Evolutionary conservation across 2,329 filamentous ascomycete species (phyloP), one percentile per base, ranked within the genome.

Genomic region (Clarireedia homoeocarpa): DNA sequence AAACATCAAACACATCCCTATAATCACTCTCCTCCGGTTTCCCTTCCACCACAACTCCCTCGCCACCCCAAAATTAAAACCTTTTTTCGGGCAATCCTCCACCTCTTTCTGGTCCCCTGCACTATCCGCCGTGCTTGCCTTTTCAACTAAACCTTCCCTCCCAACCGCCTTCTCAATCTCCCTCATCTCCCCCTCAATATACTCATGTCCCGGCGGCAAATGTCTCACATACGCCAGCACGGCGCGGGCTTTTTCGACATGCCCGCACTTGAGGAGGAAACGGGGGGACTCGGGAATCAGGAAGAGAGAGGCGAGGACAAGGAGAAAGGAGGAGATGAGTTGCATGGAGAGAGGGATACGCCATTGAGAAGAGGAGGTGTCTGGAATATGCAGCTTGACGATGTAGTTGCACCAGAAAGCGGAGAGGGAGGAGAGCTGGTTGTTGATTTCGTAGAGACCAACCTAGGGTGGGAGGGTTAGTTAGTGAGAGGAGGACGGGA

Each of bases 231-330:
- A 61, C 9, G 58, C 38, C 1, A 62, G 51, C 1, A 61, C 57
- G 9, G 55, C 51, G 2, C 61, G 27, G 1, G 62, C 62, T 42
- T 64, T 27, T 1, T 30, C 49, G 14, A 38, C 39, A 3, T 53
- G 39, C 9, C 51, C 46, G n/a, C 53, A 51, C 27, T 53, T 57
- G 27, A 62, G 53, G 15, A 63, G 53, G 40, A 61, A 61, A 9
- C 86, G 79, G 0, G 86, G 86, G 0, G 85, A 86, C 68, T 90
- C 86, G 6, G 86, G 86, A 2, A 90, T 77, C 55, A 88, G 59
- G 40, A 84, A 60, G 72, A 89, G 17, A 1, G 59, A 55, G 1
- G 60, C 57, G 39, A 63, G 44, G 45, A 65, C 51, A 6, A 71
- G 59, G 6, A 71, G 55, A 15, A 62, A 23, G 1, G 69, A 66